Base-by-base conservation (phyloP, 768 basidiomycete species). In the Paxillus ammoniavirescens region DNA sequence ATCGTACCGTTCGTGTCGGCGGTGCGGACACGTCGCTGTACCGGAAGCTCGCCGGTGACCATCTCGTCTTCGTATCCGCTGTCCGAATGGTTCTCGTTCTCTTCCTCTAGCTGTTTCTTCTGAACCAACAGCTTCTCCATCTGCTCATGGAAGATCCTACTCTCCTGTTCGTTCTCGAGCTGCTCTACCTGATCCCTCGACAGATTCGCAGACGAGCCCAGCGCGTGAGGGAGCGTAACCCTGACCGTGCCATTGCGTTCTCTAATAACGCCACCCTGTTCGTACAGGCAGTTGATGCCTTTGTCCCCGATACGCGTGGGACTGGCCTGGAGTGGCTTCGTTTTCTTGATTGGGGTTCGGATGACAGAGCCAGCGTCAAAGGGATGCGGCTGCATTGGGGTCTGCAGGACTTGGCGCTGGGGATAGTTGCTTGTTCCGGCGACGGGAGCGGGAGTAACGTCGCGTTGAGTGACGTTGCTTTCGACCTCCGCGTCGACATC, bases 301-400 rank as follows among this genome's bases (percentile, higher is more conserved):
- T 58, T 63, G 54, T 65, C 65, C 1, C 70, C 70, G 8, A 70
- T 63, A n/a, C 64, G 66, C 5, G 47, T 36, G 5, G 70, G 68
- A 35, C 64, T 68, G n/a, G 40, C 61, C 30, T 63, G 62, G 33
- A 71, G 67, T 1, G 65, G 67, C 36, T 21, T 61, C 13, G 52
- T 43, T 31, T 54, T 67, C 60, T 71, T 71, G 15, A 66, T 41
- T 1, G 70, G 69, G 0, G 70, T 72, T 12, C 2, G 49, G 48
- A 69, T 44, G 2, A 70, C 70, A 13, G 69, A 70, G 6, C 69
- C 69, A 0, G 71, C 63, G 14, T 71, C 55, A 28, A 61, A 70
- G 5, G 64, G 18, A 14, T 58, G 52, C 14, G 45, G 51, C 2
- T 50, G 37, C 41, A 65, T 42, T 1, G 67, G 69, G 0, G 67